Evolutionary conservation across 78 protist species (phyloP).

Genomic region (Dictyostelium discoideum): DNA sequence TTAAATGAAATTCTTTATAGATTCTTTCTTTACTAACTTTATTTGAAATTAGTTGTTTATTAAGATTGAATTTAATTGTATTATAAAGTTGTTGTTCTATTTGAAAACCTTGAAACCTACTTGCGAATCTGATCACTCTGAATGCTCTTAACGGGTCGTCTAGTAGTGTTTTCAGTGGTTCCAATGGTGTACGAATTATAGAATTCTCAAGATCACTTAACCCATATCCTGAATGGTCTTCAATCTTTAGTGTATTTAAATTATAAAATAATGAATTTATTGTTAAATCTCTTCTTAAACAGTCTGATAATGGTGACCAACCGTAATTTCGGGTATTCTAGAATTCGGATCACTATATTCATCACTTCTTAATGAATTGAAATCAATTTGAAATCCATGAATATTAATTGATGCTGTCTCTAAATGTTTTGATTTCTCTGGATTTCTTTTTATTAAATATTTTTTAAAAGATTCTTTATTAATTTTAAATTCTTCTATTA

Average conservation of each 20-base stretch:
- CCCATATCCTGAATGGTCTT: constrained; percentile 85
- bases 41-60: not conserved
- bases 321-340: constrained; percentile 79
- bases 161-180: constrained; percentile 82
- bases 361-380: constrained; percentile 72
- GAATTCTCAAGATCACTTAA: constrained; percentile 75
- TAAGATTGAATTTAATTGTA: not conserved
- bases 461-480: not conserved
- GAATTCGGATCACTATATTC: constrained; percentile 40
- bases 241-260: constrained; percentile 74
- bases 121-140: constrained; percentile 89
- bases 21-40: constrained; percentile 68
- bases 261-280: constrained; percentile 96
- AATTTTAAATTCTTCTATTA: not conserved
- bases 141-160: constrained; percentile 98
- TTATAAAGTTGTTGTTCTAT: constrained; percentile 40
- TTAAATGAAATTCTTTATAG: not conserved
- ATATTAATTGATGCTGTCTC: constrained; percentile 87
- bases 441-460: constrained; percentile 58
- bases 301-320: constrained; percentile 94
- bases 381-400: constrained; percentile 36
- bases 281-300: constrained; percentile 96
- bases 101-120: constrained; percentile 79
- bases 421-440: constrained; percentile 95
- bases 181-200: constrained; percentile 90